phyloP scores from a whole-genome alignment of 495 filamentous ascomycete genomes.

The Aspergillus avenaceus region DNA sequence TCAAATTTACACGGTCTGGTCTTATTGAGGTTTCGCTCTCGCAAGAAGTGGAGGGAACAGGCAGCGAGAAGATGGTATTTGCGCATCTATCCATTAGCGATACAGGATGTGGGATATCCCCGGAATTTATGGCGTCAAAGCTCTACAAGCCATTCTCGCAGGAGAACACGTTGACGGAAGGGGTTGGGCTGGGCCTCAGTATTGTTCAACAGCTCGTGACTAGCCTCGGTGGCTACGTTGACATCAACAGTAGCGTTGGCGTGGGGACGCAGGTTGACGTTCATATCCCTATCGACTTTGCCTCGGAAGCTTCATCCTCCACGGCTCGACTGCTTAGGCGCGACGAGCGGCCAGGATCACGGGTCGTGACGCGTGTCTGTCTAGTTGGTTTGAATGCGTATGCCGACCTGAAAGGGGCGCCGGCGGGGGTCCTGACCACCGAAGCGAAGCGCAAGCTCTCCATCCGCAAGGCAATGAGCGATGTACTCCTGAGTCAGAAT shows the following conservation, averaged over 20 bases:
- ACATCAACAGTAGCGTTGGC: constrained; percentile 52
- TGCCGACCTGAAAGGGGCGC: constrained; percentile 21
- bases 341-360: neutral
- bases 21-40: constrained; percentile 53
- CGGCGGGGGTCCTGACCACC: constrained; percentile 19
- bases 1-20: constrained; percentile 64
- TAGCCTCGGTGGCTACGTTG: constrained; percentile 55
- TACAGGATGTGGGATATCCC: constrained; percentile 64
- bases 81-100: constrained; percentile 54
- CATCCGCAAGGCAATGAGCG: constrained; percentile 27
- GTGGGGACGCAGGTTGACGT: constrained; percentile 59
- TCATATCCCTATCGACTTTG: constrained; percentile 34
- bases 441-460: constrained; percentile 33
- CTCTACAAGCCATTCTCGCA: constrained; percentile 71
- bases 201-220: constrained; percentile 64
- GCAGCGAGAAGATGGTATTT: constrained; percentile 10
- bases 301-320: neutral
- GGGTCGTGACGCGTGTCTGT: constrained; percentile 14
- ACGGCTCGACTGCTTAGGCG: neutral
- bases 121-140: constrained; percentile 62
- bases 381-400: constrained; percentile 30
- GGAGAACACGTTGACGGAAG: constrained; percentile 60
- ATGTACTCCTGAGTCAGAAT: constrained; percentile 23
- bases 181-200: constrained; percentile 66
- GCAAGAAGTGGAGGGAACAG: constrained; percentile 18